Base-by-base conservation (phyloP, 2,329 filamentous ascomycete genomes). In the Nemania sp. region DNA sequence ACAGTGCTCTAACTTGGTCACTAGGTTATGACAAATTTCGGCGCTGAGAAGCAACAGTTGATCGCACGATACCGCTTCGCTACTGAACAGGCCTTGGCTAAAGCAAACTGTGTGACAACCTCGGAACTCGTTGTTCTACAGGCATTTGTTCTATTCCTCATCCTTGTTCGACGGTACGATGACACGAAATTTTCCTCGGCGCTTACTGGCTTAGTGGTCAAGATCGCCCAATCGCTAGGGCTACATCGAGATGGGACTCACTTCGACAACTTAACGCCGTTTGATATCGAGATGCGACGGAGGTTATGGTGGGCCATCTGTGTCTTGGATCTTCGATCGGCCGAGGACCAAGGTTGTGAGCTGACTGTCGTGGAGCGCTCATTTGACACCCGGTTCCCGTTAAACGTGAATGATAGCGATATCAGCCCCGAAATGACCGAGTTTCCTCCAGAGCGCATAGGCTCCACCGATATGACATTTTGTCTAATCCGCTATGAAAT, bases 221-320 rank as follows among this genome's bases (percentile, higher is more conserved):
- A 86, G 5, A 86, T 88, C 74, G 85, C 81, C 15, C 84, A 86
- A 35, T 82, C 84, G 10, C 79, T 89, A 26, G 86, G 87, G 0
- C 79, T 89, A 38, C 87, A 89, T 63, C 82, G 86, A n/a, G 89
- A 92, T 51, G 86, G 86, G 15, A 80, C 80, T 2, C 78, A 83
- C 59, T 85, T 85, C 73, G 84, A 77, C 4, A 83, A 86, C 13
- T 73, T 91, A 1, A 83, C 83, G 0, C 85, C 87, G 0, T 91
- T 89, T 64, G 87, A 91, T 54, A 82, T 86, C 6, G 88, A 92
- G 73, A 87, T 90, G 78, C 83, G 89, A 20, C 83, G 89, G 5
- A 82, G 89, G 1, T 75, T 90, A 0, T 92, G 89, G 83, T 90
- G 88, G 85, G 83, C 85, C 22, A 80, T 92, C 1, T 82, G 86